phyloP scores from a whole-genome alignment of 352 stramenopile genomes.

The Saprolegnia diclina region DNA sequence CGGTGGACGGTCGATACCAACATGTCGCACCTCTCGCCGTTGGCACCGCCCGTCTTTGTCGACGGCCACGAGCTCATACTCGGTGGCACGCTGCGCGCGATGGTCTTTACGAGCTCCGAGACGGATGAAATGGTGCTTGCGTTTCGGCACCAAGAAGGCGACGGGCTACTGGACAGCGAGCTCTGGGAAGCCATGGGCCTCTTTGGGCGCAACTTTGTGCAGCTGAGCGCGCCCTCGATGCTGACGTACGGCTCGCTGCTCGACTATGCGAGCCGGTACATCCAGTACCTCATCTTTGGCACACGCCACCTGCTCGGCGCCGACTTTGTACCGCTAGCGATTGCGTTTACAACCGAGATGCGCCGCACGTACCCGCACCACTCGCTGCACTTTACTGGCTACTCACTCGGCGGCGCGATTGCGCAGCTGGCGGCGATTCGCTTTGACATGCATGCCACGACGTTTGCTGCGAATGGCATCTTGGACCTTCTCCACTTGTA shows the following conservation, averaged over 20 bases:
- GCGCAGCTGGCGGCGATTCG: conserved; percentile 16
- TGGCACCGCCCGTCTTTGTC: background rate
- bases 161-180: conserved; percentile 4
- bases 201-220: conserved; percentile 20
- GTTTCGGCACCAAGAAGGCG: conserved; percentile 26
- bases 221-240: background rate
- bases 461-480: conserved; percentile 22
- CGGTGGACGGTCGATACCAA: conserved; percentile 17
- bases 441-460: background rate
- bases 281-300: conserved; percentile 24
- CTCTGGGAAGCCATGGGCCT: conserved; percentile 28
- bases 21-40: conserved; percentile 14
- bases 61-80: conserved; percentile 11
- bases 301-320: background rate
- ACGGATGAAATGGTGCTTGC: conserved; percentile 7
- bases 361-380: background rate
- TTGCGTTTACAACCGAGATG: background rate
- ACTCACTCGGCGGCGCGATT: conserved; percentile 21
- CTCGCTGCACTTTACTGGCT: conserved; percentile 5
- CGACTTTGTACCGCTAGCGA: background rate
- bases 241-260: conserved; percentile 1
- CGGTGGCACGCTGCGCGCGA: conserved; percentile 4
- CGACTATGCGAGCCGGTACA: conserved; percentile 6
- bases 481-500: conserved; percentile 17
- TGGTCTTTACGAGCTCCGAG: background rate